Evolutionary conservation across 2,329 filamentous ascomycete genomes (phyloP).

Genomic region (Fusarium sterilihyphosum): DNA sequence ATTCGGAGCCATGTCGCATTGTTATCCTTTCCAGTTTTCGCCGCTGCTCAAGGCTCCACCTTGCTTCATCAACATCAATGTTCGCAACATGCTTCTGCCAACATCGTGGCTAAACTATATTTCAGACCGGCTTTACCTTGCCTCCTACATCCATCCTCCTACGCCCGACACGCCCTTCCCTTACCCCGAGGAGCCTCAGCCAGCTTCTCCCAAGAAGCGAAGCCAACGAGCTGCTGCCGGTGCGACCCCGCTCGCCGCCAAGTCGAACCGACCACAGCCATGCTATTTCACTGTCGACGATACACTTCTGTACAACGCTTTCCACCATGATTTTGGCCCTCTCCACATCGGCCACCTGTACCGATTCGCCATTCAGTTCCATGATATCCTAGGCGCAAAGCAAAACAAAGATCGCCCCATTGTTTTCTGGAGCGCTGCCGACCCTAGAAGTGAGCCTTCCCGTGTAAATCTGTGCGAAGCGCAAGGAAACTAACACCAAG

Average conservation of each 20-base stretch:
- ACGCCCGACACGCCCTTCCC: slow-evolving; percentile 87
- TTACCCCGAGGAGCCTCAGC: slow-evolving; percentile 75
- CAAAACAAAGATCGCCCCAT: slow-evolving; percentile 90
- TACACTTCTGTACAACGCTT: slow-evolving; percentile 93
- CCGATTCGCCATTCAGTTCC: slow-evolving; percentile 93
- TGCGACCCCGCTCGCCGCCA: slow-evolving; percentile 46
- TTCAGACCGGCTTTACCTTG: slow-evolving; percentile 92
- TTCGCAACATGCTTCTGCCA: slow-evolving; percentile 24
- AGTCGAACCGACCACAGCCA: slow-evolving; percentile 62
- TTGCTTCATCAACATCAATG: slow-evolving; percentile 14
- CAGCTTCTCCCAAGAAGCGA: slow-evolving; percentile 50
- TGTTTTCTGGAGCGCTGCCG: slow-evolving; percentile 94
- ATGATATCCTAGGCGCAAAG: slow-evolving; percentile 91
- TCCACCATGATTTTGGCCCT: slow-evolving; percentile 98
- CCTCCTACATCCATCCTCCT: slow-evolving; percentile 86
- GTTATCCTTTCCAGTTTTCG: slow-evolving; percentile 37
- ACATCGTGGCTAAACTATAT: slow-evolving; percentile 43
- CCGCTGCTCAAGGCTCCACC: slow-evolving; percentile 16
- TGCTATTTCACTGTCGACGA: slow-evolving; percentile 98
- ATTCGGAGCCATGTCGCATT: slow-evolving; percentile 46
- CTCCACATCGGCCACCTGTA: slow-evolving; percentile 97
- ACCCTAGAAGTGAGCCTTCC: slow-evolving; percentile 80
- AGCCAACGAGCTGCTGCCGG: slow-evolving; percentile 67
- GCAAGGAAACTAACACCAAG: slow-evolving; percentile 22
- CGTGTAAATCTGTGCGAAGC: neutral